A percentile compares a stretch with the other conserved stretches of the same genome.
Evolutionary conservation across 2,329 filamentous ascomycete genomes (phyloP).

Genomic region (Clonostachys byssicola): DNA sequence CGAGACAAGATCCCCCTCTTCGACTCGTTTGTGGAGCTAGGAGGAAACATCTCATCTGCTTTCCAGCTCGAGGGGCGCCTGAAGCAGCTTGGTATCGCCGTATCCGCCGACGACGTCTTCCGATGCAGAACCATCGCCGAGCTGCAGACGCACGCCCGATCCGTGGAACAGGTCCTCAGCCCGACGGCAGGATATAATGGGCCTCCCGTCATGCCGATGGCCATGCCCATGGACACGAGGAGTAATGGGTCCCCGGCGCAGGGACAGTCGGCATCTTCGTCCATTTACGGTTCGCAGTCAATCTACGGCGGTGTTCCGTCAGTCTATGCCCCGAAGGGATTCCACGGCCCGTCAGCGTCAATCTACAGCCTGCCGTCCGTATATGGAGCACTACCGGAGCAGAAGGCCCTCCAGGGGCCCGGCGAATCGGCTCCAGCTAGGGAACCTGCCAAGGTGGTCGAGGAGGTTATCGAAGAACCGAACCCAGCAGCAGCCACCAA

Average conservation of each 20-base stretch:
- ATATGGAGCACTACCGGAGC: neutral
- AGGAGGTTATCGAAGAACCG: neutral
- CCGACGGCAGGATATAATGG: neutral
- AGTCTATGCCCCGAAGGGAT: neutral
- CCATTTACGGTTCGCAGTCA: neutral
- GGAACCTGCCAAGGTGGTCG: neutral
- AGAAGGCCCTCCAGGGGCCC: neutral
- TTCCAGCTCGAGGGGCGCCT: neutral
- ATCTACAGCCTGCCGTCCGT: too few relatives aligned
- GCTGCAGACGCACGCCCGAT: constrained; percentile 31
- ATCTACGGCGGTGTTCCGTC: too few relatives aligned
- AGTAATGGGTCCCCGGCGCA: neutral
- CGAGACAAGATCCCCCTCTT: constrained; percentile 22
- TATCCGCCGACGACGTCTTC: constrained; percentile 33
- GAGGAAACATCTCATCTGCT: constrained; percentile 24
- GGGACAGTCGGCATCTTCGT: neutral
- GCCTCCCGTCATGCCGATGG: neutral
- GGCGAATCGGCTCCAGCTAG: neutral
- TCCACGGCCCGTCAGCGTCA: too few relatives aligned
- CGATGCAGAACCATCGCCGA: constrained; percentile 37
- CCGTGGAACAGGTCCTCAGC: neutral
- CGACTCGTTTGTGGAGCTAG: constrained; percentile 39
- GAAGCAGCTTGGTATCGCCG: constrained; percentile 13
- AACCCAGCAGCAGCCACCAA: neutral
- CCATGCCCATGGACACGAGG: neutral